Evolutionary conservation across 805 yeast species (phyloP), one percentile per base, ranked within the genome.

Genomic region (Ogataea nitratoaversa): DNA sequence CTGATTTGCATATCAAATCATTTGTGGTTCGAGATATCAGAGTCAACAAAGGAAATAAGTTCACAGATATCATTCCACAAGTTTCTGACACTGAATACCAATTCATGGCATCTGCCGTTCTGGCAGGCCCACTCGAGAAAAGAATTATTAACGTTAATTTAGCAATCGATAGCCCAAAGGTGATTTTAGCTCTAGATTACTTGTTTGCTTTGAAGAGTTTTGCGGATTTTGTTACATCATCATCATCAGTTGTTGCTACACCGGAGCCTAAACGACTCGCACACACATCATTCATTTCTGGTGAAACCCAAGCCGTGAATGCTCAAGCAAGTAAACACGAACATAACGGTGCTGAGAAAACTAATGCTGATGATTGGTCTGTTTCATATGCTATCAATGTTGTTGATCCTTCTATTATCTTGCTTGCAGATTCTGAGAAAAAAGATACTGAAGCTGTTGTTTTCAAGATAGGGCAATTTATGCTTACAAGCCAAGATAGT

Each of bases 171-270:
- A 84, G 82, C 46, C 97, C 97, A 0, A 76, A 75, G 42, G 73
- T 84, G 9, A 79, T 93, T 36, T 59, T 93, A 22, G 96, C 97
- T 0, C 65, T 93, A 49, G 98, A 90, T 56, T 90, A 87, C 59
- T 54, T 91, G 27, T 76, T 90, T 60, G 86, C 93, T 2, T 54
- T 93, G 49, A 84, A 84, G 47, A 56, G 66, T 0, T 90, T 82
- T 56, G 59, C 68, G n/a, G 80, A 74, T 40, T 67, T 66, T 32
- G 85, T 20, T 6, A 25, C 34, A 3, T 22, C 41, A 1, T 9
- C 34, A 9, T 20, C 35, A 1, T 36, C 20, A 14, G 19, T n/a
- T 20, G 17, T 27, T 3, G 34, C 19, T 3, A 16, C n/a, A 3
- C 13, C 27, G 19, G n/a, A 30, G 20, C 19, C 17, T 16, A 19